Evolutionary conservation across 192 early-diverging fungal species (phyloP).

Genomic region (Coemansia sp.): DNA sequence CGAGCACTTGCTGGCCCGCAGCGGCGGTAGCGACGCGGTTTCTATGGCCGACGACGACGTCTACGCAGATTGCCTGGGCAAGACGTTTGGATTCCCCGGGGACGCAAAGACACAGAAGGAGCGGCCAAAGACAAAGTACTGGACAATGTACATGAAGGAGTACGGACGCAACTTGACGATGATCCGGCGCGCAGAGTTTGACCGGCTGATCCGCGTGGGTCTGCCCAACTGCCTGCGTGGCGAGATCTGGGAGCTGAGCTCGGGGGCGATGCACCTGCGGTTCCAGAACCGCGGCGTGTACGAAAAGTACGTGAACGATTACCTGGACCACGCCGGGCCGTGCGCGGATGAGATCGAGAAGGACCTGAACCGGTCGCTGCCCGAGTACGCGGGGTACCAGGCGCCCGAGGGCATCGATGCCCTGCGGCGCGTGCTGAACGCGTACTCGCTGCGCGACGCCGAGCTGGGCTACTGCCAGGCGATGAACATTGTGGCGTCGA

Average conservation of each 20-base stretch:
- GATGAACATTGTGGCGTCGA: conserved; percentile 98
- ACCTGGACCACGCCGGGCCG: conserved; percentile 69
- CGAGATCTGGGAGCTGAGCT: conserved; percentile 92
- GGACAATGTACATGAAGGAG: conserved; percentile 54
- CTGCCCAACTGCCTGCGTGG: conserved; percentile 85
- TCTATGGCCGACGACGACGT: neutral
- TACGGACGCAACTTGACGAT: conserved; percentile 89
- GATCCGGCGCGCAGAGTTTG: conserved; percentile 76
- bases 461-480: conserved; percentile 99
- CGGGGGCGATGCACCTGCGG: conserved; percentile 82
- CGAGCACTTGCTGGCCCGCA: conserved; percentile 54
- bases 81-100: conserved; percentile 50
- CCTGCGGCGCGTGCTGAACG: conserved; percentile 88
- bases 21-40: neutral
- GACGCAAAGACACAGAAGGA: conserved; percentile 39
- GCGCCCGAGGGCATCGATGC: conserved; percentile 86
- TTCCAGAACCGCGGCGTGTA: conserved; percentile 86
- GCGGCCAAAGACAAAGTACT: conserved; percentile 26
- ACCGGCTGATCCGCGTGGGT: conserved; percentile 86
- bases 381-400: conserved; percentile 94
- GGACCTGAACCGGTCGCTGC: conserved; percentile 89
- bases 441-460: conserved; percentile 78
- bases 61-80: conserved; percentile 38
- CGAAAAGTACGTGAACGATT: conserved; percentile 53
- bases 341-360: conserved; percentile 95